Percentiles rank a stretch among this genome's conserved stretches.
These are phyloP conservation scores for Guyanaporus albipodus DNA, from an alignment of 768 basidiomycete species.

Conservation along the genomic window DNA sequence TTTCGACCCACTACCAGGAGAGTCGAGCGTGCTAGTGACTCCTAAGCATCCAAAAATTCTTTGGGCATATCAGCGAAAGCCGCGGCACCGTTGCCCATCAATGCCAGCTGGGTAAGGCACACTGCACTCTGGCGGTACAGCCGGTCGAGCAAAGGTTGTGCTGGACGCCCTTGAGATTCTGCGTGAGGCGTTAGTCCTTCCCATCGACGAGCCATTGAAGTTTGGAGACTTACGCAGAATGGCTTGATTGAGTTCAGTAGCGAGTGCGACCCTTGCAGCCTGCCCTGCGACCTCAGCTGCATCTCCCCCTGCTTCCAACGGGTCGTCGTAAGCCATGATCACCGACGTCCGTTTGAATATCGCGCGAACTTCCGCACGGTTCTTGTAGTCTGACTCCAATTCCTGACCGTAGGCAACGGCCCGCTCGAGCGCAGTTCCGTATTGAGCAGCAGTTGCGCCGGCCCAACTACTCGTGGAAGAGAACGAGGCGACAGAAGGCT, in stretches of 20 bases:
- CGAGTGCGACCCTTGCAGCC: slow-evolving; percentile 59
- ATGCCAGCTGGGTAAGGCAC: slow-evolving; percentile 65
- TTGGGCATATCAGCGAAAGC: slow-evolving; percentile 77
- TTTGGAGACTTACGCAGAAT: slow-evolving; percentile 70
- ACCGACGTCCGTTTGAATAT: slow-evolving; percentile 73
- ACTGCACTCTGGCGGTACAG: slow-evolving; percentile 73
- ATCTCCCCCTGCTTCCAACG: slow-evolving; percentile 59
- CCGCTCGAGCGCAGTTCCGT: slow-evolving; percentile 56
- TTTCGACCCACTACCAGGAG: slow-evolving; percentile 1
- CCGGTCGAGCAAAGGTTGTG: slow-evolving; percentile 67
- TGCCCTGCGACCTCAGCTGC: slow-evolving; percentile 67
- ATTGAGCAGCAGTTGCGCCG: slow-evolving; percentile 34
- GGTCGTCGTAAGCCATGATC: slow-evolving; percentile 77
- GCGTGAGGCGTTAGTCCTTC: slow-evolving; percentile 4
- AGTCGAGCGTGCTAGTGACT: not conserved
- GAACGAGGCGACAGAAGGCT: slow-evolving; percentile 26
- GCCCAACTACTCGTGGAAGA: slow-evolving; percentile 24
- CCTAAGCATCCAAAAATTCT: slow-evolving; percentile 59
- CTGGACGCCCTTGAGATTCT: slow-evolving; percentile 79
- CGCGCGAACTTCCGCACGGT: slow-evolving; percentile 58
- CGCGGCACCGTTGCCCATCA: slow-evolving; percentile 69
- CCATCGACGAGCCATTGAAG: not conserved
- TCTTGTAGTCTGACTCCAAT: slow-evolving; percentile 64
- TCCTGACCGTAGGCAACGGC: slow-evolving; percentile 74
- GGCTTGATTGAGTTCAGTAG: slow-evolving; percentile 75